These are phyloP conservation scores for Periconia macrospinosa DNA, from an alignment of 2,329 filamentous ascomycete species.

Conservation along the genomic window DNA sequence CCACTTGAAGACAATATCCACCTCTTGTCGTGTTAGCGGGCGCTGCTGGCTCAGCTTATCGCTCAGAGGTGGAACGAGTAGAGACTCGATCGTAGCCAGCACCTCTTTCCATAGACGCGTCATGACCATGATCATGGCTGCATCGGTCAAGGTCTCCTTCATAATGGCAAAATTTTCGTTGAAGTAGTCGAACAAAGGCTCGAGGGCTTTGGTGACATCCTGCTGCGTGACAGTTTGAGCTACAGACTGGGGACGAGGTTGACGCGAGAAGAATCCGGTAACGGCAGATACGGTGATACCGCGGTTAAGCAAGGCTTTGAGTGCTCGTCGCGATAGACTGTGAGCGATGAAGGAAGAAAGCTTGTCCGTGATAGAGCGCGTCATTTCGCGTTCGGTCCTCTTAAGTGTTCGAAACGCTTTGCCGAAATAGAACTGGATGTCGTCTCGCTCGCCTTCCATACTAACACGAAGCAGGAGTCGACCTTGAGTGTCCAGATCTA, in stretches of 20 bases:
- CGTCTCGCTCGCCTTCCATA: conserved; percentile 98
- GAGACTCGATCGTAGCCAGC: conserved; percentile 82
- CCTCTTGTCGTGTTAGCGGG: conserved; percentile 80
- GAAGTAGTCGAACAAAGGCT: conserved; percentile 89
- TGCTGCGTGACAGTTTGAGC: conserved; percentile 64
- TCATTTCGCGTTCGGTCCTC: conserved; percentile 96
- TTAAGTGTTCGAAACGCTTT: conserved; percentile 96
- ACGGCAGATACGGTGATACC: conserved; percentile 73
- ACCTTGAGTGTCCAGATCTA: conserved; percentile 94
- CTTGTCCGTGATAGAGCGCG: conserved; percentile 97
- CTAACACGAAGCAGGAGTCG: conserved; percentile 86
- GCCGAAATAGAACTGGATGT: conserved; percentile 98
- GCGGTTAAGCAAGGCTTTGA: conserved; percentile 74
- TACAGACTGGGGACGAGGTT: conserved; percentile 51
- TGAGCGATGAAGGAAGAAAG: conserved; percentile 91
- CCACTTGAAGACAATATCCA: conserved; percentile 96
- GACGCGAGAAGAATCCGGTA: conserved; percentile 63
- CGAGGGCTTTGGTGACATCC: conserved; percentile 79
- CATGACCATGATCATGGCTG: conserved; percentile 99
- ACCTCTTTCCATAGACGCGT: conserved; percentile 98
- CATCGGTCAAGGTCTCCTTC: conserved; percentile 92
- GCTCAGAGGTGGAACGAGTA: conserved; percentile 90
- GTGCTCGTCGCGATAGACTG: conserved; percentile 79
- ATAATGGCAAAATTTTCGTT: conserved; percentile 99
- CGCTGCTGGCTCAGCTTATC: conserved; percentile 90